A percentile compares a stretch with the other conserved stretches of the same genome.
Evolutionary conservation across 257 asterid species (phyloP).

Genomic region (Oldenlandia corymbosa): DNA sequence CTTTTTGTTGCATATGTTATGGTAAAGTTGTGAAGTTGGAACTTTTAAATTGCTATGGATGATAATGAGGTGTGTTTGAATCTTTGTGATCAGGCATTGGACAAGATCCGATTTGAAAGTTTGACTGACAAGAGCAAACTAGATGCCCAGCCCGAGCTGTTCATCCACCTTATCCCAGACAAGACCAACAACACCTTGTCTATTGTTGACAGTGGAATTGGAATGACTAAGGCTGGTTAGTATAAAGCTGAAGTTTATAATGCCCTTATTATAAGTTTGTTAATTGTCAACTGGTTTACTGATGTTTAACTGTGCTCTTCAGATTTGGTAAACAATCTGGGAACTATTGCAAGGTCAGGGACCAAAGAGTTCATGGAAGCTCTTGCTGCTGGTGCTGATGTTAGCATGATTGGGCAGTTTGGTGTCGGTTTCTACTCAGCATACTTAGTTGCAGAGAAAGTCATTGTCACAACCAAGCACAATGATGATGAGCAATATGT

Average conservation of each 20-base stretch:
- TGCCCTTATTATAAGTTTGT: no score
- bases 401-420: slow-evolving; percentile 60
- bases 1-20: no score
- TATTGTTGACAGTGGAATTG: slow-evolving; percentile 52
- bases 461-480: slow-evolving; percentile 47
- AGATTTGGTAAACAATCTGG: slow-evolving; percentile 59
- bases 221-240: slow-evolving; percentile 65
- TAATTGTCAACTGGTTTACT: not conserved
- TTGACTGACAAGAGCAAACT: slow-evolving; percentile 59
- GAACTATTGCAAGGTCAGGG: slow-evolving; percentile 60
- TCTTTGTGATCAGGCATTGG: slow-evolving; percentile 31
- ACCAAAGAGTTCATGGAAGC: slow-evolving; percentile 69
- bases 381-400: slow-evolving; percentile 62
- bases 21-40: no score
- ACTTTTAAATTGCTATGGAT: no score
- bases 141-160: slow-evolving; percentile 56
- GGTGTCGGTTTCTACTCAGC: slow-evolving; percentile 67
- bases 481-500: slow-evolving; percentile 59
- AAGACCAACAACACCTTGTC: slow-evolving; percentile 42
- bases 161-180: slow-evolving; percentile 53
- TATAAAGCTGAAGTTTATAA: not conserved
- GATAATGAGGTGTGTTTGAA: not conserved
- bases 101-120: slow-evolving; percentile 54
- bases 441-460: slow-evolving; percentile 54
- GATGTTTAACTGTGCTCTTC: not conserved